These are phyloP conservation scores for Hansenula sp. DNA, from an alignment of 1,139 yeast genomes.

Conservation along the genomic window DNA sequence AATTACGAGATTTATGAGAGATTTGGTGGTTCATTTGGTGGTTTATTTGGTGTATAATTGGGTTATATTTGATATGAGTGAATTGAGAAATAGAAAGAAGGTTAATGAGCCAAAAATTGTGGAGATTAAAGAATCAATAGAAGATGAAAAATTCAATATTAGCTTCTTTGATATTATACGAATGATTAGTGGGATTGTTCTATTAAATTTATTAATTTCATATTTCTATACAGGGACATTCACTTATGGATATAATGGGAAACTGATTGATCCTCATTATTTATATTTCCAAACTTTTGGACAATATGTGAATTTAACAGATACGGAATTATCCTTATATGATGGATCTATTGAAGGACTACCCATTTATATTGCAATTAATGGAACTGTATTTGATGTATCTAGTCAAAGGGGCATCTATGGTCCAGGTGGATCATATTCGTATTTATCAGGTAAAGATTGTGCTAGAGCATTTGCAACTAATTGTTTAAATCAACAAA, in stretches of 20 bases:
- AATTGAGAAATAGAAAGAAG: neutral
- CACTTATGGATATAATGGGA: constrained; percentile 15
- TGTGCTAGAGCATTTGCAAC: constrained; percentile 73
- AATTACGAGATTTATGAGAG: too few species aligned
- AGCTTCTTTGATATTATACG: constrained; percentile 26
- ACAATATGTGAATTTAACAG: constrained; percentile 33
- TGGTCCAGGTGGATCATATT: constrained; percentile 64
- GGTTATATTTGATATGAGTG: neutral
- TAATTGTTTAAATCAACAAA: constrained; percentile 68
- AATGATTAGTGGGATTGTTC: constrained; percentile 14
- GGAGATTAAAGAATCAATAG: neutral
- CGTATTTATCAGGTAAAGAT: constrained; percentile 62
- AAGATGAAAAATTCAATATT: constrained; percentile 14
- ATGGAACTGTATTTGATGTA: constrained; percentile 73
- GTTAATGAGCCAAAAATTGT: neutral
- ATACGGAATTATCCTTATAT: constrained; percentile 43
- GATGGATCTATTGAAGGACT: constrained; percentile 45
- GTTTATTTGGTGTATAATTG: too few species aligned
- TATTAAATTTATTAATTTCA: constrained; percentile 10
- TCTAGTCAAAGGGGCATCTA: constrained; percentile 48
- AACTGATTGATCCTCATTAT: constrained; percentile 12
- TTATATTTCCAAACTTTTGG: constrained; percentile 22
- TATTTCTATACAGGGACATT: constrained; percentile 13
- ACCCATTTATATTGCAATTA: constrained; percentile 64
- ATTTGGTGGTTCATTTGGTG: too few species aligned